Base-by-base conservation (phyloP, 2,329 filamentous ascomycete species). In the Ophiostoma populinum region DNA sequence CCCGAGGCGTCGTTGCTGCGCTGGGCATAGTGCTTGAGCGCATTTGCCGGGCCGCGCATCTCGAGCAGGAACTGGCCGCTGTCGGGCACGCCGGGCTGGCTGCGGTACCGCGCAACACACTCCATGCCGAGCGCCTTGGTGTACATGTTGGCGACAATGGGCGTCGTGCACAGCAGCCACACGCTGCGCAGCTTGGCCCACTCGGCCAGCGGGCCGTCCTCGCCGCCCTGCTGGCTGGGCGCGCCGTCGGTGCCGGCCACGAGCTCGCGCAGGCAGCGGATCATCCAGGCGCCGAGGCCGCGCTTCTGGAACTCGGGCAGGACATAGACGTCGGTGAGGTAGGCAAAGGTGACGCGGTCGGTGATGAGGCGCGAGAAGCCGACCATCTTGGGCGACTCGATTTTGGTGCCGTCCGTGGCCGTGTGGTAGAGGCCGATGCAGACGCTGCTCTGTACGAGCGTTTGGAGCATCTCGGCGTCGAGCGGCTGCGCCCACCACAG, bases 251-350 rank as follows among this genome's bases (percentile, higher is more conserved):
- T 57, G 16, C 60, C 52, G 24, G 71, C 48, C 3, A 66, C 51
- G 12, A 39, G 16, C 44, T 78, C 70, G 42, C 69, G 62, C 39
- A 77, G 53, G 44, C 67, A 72, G 5, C 57, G 51, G 50, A 80
- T 65, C 48, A 81, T 54, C 72, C 74, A 81, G 28, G 57, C 64
- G 3, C 70, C 77, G 2, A 82, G 57, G 0, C 77, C 75, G 8
- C 61, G 56, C 5, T 67, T 63, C 47, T 76, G 73, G 45, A 71
- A 67, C 25, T 64, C 59, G 0, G 65, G 58, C 3, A 70, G 50
- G 16, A 81, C 58, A 50, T 76, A 81, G 15, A 80, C 70, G 46
- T 81, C 77, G 18, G 75, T 76, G 36, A 78, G 53, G 45, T 79
- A 83, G 22, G 67, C 73, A 45, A 80, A 70, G 0, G 75, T 77